phyloP scores from a whole-genome alignment of 1,284 basidiomycete species.

The Cutaneotrichosporon cyanovorans region DNA sequence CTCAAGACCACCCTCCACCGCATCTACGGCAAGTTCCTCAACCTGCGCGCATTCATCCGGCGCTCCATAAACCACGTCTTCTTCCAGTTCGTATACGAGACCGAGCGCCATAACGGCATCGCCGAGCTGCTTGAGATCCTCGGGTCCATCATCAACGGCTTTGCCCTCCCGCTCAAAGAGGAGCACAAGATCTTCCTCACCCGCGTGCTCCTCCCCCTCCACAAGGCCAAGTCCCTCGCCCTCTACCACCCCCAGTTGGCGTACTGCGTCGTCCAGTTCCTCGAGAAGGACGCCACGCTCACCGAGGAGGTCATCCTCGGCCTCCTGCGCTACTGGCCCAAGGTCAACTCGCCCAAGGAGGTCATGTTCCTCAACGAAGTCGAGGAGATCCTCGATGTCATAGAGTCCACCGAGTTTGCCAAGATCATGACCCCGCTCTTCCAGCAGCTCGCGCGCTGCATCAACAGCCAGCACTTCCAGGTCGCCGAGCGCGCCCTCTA shows the following conservation, averaged over 20 bases:
- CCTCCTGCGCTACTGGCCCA: constrained; percentile 94
- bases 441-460: constrained; percentile 89
- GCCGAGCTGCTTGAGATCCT: constrained; percentile 97
- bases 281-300: constrained; percentile 89
- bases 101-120: constrained; percentile 97
- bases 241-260: constrained; percentile 97
- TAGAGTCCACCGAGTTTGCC: constrained; percentile 91
- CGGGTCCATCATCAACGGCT: constrained; percentile 99
- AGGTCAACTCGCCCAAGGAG: constrained; percentile 99
- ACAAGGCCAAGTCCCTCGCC: constrained; percentile 95
- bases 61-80: constrained; percentile 99
- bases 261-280: constrained; percentile 97
- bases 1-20: constrained; percentile 98
- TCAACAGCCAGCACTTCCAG: constrained; percentile 96
- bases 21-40: constrained; percentile 99
- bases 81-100: constrained; percentile 98
- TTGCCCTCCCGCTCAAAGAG: constrained; percentile 94
- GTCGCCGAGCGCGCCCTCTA: constrained; percentile 88
- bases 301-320: constrained; percentile 96
- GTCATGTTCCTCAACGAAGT: constrained; percentile 99
- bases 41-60: constrained; percentile 95
- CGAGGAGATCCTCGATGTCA: constrained; percentile 97
- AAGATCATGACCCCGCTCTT: constrained; percentile 94
- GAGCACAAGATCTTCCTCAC: constrained; percentile 99
- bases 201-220: constrained; percentile 88